These are phyloP conservation scores for Bonia amplexicaulis DNA, from an alignment of 176 grass and related monocot species.

Conservation along the genomic window DNA sequence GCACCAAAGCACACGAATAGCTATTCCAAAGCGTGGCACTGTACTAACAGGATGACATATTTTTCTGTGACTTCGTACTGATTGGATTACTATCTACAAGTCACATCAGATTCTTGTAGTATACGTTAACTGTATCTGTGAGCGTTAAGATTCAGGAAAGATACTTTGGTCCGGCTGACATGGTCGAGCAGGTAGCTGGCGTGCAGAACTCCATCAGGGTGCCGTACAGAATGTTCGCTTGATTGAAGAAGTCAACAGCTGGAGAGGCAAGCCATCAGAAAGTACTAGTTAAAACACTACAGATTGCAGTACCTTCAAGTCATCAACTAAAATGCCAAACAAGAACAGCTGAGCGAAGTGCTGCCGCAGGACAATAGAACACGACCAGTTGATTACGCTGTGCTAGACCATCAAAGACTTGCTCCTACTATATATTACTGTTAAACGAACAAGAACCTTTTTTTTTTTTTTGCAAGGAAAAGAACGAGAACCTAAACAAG, in stretches of 20 bases:
- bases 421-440: no score
- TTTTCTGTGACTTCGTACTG: neutral
- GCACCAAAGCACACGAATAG: neutral
- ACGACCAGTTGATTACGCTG: neutral
- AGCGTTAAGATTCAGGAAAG: neutral
- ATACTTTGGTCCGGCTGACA: slow-evolving; percentile 90
- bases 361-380: neutral
- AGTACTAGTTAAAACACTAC: neutral
- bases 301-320: neutral
- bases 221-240: slow-evolving; percentile 81
- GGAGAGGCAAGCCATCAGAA: slow-evolving; percentile 27
- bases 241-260: slow-evolving; percentile 98
- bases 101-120: neutral
- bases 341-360: neutral
- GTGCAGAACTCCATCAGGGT: slow-evolving; percentile 95
- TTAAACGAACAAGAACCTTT: no score
- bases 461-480: no score
- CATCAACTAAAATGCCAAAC: neutral
- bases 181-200: slow-evolving; percentile 69
- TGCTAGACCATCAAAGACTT: neutral
- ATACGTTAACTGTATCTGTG: neutral
- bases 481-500: no score
- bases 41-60: neutral
- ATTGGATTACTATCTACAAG: neutral
- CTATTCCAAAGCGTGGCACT: neutral